These are phyloP conservation scores for Colletotrichum plurivorum DNA, from an alignment of 2,329 filamentous ascomycete species.

Conservation along the genomic window DNA sequence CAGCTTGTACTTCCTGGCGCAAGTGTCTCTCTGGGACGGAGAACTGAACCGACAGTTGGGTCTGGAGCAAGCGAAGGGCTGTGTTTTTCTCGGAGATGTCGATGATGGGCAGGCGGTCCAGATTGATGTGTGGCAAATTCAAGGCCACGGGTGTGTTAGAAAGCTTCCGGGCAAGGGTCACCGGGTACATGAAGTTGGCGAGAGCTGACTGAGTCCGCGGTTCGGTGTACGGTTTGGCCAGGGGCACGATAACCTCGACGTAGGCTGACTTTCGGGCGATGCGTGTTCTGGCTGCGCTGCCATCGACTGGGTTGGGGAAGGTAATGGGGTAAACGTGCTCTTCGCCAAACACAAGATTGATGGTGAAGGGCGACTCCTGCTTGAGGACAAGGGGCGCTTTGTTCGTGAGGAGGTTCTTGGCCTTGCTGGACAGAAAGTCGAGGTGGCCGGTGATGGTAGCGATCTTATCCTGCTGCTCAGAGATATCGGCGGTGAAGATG, in stretches of 20 bases:
- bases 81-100: slow-evolving; percentile 51
- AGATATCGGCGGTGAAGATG: slow-evolving; percentile 45
- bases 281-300: slow-evolving; percentile 52
- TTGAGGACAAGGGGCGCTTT: slow-evolving; percentile 53
- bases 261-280: slow-evolving; percentile 61
- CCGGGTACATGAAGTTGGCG: slow-evolving; percentile 55
- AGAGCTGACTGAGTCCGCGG: slow-evolving; percentile 34
- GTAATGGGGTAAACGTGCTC: slow-evolving; percentile 50
- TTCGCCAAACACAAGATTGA: slow-evolving; percentile 57
- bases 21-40: slow-evolving; percentile 57
- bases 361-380: slow-evolving; percentile 56
- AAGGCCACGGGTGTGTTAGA: slow-evolving; percentile 51
- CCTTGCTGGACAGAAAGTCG: slow-evolving; percentile 52
- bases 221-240: slow-evolving; percentile 46
- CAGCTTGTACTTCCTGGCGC: slow-evolving; percentile 47
- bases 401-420: slow-evolving; percentile 54
- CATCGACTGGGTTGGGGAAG: slow-evolving; percentile 58
- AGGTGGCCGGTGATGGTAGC: slow-evolving; percentile 56
- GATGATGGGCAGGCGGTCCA: slow-evolving; percentile 61
- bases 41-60: slow-evolving; percentile 56
- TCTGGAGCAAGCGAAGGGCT: slow-evolving; percentile 54
- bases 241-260: slow-evolving; percentile 58
- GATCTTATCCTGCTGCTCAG: slow-evolving; percentile 48
- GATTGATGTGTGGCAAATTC: slow-evolving; percentile 58
- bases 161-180: slow-evolving; percentile 43